Base-by-base conservation (phyloP, 257 asterid genomes). In the Nicotiana sylvestris region DNA sequence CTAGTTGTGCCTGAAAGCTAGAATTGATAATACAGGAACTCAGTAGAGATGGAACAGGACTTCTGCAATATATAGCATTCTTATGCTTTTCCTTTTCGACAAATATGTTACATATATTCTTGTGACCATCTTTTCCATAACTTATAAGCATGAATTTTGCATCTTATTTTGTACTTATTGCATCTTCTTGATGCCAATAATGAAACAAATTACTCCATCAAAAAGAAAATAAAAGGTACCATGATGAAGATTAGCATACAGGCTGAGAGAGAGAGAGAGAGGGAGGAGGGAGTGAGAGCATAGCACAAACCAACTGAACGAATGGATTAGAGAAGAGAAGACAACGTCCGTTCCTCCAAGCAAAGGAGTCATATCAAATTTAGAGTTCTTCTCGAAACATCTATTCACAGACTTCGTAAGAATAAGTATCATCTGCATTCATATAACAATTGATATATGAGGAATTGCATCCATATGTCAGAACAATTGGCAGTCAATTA, bases 281-380 rank as follows among this genome's bases (percentile, higher is more conserved):
- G 39, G 49, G 82, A 76, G 80, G 80, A 76, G 78, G 78, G 62
- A 82, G 66, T 66, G 79, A 77, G 85, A 69, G 76, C 33, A 78
- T 33, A 85, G 82, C 49, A 70, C 91, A 80, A 90, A 96, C 99
- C 99, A 94, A 88, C 94, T 91, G 88, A 96, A 94, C 77, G 98
- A 94, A 90, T 96, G 98, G 88, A 96, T 91, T 80, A 96, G 96
- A 81, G 99, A 94, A 68, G 99, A 96, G 88, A 96, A 94, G 81
- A 96, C 93, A 9, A 85, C 90, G 81, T 93, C 99, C 29, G 99
- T 96, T 89, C 99, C 99, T 84, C 98, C 99, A 83, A 94, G 98
- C 91, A 94, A 87, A 43, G 98, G 91, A 72, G 98, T 94, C 99
- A 96, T 93, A 84, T 96, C 99, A 86, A 92, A 96, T 83, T 96